A percentile compares a stretch with the other conserved stretches of the same genome.
Conservation (phyloP, 257 asterid species). For the Ajuga chamaepitys region DNA sequence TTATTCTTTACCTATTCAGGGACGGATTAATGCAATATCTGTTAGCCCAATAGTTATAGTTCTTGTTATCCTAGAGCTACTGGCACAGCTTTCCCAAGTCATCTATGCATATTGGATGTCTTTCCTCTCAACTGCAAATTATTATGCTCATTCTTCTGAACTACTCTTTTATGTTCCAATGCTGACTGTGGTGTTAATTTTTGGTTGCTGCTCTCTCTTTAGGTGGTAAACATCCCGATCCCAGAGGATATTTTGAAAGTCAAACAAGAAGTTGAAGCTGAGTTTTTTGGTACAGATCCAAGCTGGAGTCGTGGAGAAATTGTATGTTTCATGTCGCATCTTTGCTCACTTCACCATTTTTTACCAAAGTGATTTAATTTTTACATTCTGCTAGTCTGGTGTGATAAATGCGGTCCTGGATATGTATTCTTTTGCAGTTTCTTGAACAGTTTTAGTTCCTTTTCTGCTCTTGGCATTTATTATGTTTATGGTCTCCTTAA, state of each 20-base stretch:
- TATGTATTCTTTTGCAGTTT: neutral
- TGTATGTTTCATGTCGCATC: constrained; percentile 38
- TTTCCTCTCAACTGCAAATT: neutral
- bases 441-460: neutral
- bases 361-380: neutral
- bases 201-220: constrained; percentile 11
- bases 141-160: neutral
- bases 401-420: neutral
- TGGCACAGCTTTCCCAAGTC: neutral
- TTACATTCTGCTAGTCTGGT: neutral
- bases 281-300: constrained; percentile 67
- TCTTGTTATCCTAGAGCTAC: neutral
- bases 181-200: neutral
- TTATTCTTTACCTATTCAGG: neutral
- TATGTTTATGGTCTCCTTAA: neutral
- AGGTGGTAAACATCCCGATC: constrained; percentile 54
- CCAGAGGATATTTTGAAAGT: constrained; percentile 64
- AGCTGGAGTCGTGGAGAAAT: constrained; percentile 64
- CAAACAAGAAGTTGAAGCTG: constrained; percentile 80
- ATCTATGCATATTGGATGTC: neutral
- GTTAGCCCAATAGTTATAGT: neutral
- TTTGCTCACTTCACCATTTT: neutral
- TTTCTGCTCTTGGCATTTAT: neutral
- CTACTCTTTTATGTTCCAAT: neutral
- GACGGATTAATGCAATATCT: neutral